Base-by-base conservation (phyloP, 2,329 filamentous ascomycete species). In the Aspergillus melleus region DNA sequence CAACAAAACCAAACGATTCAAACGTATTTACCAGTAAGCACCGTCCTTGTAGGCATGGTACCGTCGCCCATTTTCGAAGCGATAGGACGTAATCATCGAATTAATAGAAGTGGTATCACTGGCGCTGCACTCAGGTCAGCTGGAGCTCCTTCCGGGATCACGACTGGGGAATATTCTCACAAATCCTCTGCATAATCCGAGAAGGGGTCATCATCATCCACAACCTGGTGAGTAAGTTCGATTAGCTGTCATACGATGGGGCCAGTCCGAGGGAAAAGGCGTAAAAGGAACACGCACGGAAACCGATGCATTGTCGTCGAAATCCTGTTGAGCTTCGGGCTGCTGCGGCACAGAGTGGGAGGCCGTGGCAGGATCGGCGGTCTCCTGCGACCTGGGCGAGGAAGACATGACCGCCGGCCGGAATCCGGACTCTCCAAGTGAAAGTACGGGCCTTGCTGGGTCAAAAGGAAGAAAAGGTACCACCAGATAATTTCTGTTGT, bases 31-130 rank as follows among this genome's bases (percentile, higher is more conserved):
- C 64, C 63, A 66, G 55, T 74, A 73, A 49, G 66, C 65, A 51
- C 72, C 72, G 16, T 71, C 71, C 46, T 69, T 70, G 52, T 67
- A 73, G 22, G 70, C 66, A 57, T 72, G 69, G 52, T 74, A 74
- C 26, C 70, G 66, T 19, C 72, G 64, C 32, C 72, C 72, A 54
- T 74, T 72, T 55, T 72, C 70, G 44, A 60, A 64, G n/a, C 66
- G 64, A 56, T 68, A 71, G 14, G 69, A 54, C 6, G 63, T 65
- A 36, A 66, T 66, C 57, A 62, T 60, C n/a, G 64, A 65, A 47
- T 64, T 61, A 6, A 66, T 46, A 16, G 63, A 65, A 1, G 64
- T 65, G 30, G 64, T 66, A 29, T 66, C 64, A 44, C 64, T 65
- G 16, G 56, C 57, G 49, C 64, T 66, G 52, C 6, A 14, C 51